Percentiles rank a stretch among this genome's conserved stretches.
Evolutionary conservation across 208 protist genomes (phyloP).

Genomic region (Leptomonas seymouri): DNA sequence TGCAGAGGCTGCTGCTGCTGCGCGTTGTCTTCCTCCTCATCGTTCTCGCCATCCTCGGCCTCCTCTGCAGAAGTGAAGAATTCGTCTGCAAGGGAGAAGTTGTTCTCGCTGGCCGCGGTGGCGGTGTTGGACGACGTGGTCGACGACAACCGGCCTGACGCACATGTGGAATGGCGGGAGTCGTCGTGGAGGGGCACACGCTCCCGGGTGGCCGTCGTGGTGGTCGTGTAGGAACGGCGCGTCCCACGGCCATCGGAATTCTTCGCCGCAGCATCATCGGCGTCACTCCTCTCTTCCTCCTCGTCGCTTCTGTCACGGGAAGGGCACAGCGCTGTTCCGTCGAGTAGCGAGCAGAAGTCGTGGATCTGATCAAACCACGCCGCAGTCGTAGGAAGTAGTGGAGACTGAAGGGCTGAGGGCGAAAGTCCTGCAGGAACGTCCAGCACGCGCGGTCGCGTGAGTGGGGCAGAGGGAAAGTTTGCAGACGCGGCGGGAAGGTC

Average conservation of each 20-base stretch:
- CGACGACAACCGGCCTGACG: constrained; percentile 6
- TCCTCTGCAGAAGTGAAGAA: constrained; percentile 27
- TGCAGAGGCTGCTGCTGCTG: not conserved
- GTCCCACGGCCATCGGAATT: not conserved
- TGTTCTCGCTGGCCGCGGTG: constrained; percentile 13
- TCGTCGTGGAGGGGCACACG: not conserved
- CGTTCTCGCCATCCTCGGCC: constrained; percentile 11
- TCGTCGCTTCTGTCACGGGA: constrained; percentile 3
- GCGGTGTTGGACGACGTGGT: constrained; percentile 17
- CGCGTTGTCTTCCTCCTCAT: no score
- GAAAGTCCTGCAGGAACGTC: not conserved
- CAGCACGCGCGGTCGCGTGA: not conserved
- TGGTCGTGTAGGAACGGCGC: constrained; percentile 10
- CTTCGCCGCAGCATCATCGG: not conserved
- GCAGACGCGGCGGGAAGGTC: not conserved
- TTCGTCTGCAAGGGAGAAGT: constrained; percentile 27
- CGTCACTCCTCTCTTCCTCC: not conserved
- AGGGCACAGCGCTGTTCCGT: constrained; percentile 12
- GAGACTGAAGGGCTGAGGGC: not conserved
- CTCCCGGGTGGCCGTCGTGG: constrained; percentile 19
- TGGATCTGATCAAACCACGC: constrained; percentile 24
- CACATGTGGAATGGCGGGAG: not conserved
- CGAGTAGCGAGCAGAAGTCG: constrained; percentile 26
- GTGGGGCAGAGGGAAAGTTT: not conserved
- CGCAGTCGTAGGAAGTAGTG: constrained; percentile 14